Evolutionary conservation across 106 monocot genomes (phyloP), one percentile per base, ranked within the genome.

Genomic region (Hemerocallis citrina): DNA sequence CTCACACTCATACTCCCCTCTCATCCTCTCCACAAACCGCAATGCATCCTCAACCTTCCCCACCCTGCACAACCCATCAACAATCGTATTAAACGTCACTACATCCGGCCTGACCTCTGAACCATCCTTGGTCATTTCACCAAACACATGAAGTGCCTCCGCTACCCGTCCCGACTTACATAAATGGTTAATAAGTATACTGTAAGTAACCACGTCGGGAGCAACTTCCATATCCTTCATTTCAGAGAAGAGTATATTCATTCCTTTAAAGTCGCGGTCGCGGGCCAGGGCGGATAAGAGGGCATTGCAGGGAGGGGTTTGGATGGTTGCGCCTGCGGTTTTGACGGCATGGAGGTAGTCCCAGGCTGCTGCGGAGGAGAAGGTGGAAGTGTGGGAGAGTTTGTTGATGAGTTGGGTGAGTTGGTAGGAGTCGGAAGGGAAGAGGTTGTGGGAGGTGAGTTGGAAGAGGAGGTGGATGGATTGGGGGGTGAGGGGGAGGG

Each of bases 51-150:
- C 28, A 8, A 78, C 17, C 37, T 86, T 75, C 19, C 77, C 83
- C 0, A 28, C 73, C 65, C 90, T 95, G 52, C 89, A 89, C 23
- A 95, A 44, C 33, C 89, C 89, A 37, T 86, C 71, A 13, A 95
- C 68, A 13, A 95, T 17, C 14, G 59, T 80, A 43, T 84, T 95
- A 24, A 72, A 95, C 11, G 36, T 71, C 21, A 77, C 66, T 2
- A 47, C 59, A 28, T 82, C 86, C 2, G 77, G 74, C 28, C n/a
- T 46, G 1, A 70, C 73, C 3, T 48, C 74, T 0, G 74, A 81
- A 17, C 46, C 52, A 11, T 38, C 50, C 16, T 48, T 21, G 1
- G 69, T 31, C 89, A 85, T 76, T 79, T 55, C 67, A 42, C 79
- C 85, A 61, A 90, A 61, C 82, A 90, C 61, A 63, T 76, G 57